phyloP scores from a whole-genome alignment of 495 filamentous ascomycete species.

The Aspergillus bridgeri region DNA sequence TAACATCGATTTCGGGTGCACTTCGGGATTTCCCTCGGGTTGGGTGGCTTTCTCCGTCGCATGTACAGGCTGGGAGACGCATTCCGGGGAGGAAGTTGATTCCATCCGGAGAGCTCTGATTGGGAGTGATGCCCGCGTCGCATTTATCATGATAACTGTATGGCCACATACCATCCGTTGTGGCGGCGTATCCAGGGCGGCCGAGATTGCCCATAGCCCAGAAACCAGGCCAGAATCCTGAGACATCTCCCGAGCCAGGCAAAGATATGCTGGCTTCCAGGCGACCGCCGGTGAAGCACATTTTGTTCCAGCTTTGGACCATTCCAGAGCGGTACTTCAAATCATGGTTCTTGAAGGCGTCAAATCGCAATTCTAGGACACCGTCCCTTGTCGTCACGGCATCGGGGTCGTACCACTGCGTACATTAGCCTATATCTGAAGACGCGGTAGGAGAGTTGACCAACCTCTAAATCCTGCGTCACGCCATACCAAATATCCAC shows the following conservation, averaged over 20 bases:
- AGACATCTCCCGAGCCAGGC: slow-evolving; percentile 63
- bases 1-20: slow-evolving; percentile 73
- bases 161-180: slow-evolving; percentile 75
- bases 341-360: slow-evolving; percentile 63
- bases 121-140: slow-evolving; percentile 74
- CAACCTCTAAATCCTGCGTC: slow-evolving; percentile 67
- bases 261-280: slow-evolving; percentile 77
- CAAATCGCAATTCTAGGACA: slow-evolving; percentile 63
- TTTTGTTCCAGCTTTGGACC: slow-evolving; percentile 77
- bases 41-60: slow-evolving; percentile 63
- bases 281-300: slow-evolving; percentile 73
- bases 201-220: slow-evolving; percentile 78
- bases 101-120: slow-evolving; percentile 67
- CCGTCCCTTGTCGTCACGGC: slow-evolving; percentile 67
- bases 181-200: slow-evolving; percentile 65
- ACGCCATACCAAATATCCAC: slow-evolving; percentile 81
- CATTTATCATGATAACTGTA: slow-evolving; percentile 73
- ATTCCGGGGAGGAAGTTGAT: slow-evolving; percentile 69
- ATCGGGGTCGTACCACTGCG: slow-evolving; percentile 77
- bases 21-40: slow-evolving; percentile 65
- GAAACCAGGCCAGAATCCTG: slow-evolving; percentile 78
- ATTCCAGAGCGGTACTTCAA: slow-evolving; percentile 75
- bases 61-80: slow-evolving; percentile 69
- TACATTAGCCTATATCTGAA: not conserved
- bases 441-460: not conserved